Conservation (phyloP, 768 basidiomycete genomes). For the Boletus speciosus region DNA sequence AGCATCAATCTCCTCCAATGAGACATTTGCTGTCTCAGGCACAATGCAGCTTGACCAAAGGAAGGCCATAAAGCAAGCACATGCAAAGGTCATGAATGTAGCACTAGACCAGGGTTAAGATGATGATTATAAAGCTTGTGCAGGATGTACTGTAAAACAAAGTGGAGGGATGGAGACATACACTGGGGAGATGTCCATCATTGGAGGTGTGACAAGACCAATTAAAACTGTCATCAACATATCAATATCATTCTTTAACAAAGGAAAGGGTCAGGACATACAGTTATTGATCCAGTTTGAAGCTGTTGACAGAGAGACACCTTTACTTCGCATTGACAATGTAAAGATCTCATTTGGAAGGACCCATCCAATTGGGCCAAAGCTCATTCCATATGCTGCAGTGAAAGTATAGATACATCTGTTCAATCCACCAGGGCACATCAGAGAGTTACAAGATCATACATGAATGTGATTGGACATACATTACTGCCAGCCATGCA, state of each 20-base stretch:
- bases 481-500: constrained; percentile 71
- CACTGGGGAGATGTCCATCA: constrained; percentile 61
- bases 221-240: constrained; percentile 53
- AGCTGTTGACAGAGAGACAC: constrained; percentile 79
- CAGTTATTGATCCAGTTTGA: constrained; percentile 89
- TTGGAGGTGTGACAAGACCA: constrained; percentile 66
- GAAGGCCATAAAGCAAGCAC: constrained; percentile 62
- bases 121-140: neutral
- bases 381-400: constrained; percentile 69
- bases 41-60: constrained; percentile 68
- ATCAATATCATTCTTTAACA: constrained; percentile 2
- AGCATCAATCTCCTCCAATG: constrained; percentile 72
- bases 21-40: constrained; percentile 75
- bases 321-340: constrained; percentile 72
- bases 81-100: constrained; percentile 67
- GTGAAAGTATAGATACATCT: constrained; percentile 75
- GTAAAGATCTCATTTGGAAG: constrained; percentile 83
- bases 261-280: constrained; percentile 25
- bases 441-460: neutral
- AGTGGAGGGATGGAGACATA: constrained; percentile 24
- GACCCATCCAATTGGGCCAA: constrained; percentile 82
- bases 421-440: neutral
- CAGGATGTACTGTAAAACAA: neutral
- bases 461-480: constrained; percentile 22
- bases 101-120: constrained; percentile 35